Base-by-base conservation (phyloP, 345 rosid species). In the Populus tremula region DNA sequence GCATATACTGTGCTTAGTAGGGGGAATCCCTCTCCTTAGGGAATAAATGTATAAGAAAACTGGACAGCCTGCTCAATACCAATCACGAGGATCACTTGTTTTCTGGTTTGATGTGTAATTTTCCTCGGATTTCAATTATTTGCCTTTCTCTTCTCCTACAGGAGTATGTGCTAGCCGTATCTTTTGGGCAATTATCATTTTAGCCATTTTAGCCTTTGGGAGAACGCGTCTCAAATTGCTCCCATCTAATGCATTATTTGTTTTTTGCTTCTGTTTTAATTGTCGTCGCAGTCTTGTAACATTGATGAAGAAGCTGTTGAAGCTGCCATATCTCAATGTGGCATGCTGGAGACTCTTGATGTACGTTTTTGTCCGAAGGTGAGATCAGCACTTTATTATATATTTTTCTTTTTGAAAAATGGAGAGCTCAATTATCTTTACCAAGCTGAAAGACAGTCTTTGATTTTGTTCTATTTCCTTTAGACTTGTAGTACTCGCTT, bases 281-380 rank as follows among this genome's bases (percentile, higher is more conserved):
- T 82, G 53, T 10, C 54, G 43, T 10, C 54, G 53, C 77, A 92
- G 99, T 89, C 94, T 8, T 91, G 97, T 82, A 92, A 85, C 87
- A 87, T 92, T 70, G 89, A 89, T 36, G 97, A 89, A 84, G 91
- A 88, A 78, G 89, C 86, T 25, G 88, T 93, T 68, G 94, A 89
- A 82, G 86, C 80, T 70, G 98, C 99, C 23, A 87, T 94, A 79
- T 88, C 92, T 13, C 89, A 84, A 63, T 96, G 99, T 84, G 79
- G 78, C 74, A 88, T 87, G 85, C 89, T 94, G 83, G 99, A 96
- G 90, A 94, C 98, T 73, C 82, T 96, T 50, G 98, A 96, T 86
- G 92, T 96, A 64, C 98, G 99, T 75, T 88, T 82, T 87, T 96
- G 99, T 82, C 95, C 89, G 2, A 94, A 91, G 97, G 99, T 89